Conservation (phyloP, 129 eudicot genomes). For the Sambucus nigra region DNA sequence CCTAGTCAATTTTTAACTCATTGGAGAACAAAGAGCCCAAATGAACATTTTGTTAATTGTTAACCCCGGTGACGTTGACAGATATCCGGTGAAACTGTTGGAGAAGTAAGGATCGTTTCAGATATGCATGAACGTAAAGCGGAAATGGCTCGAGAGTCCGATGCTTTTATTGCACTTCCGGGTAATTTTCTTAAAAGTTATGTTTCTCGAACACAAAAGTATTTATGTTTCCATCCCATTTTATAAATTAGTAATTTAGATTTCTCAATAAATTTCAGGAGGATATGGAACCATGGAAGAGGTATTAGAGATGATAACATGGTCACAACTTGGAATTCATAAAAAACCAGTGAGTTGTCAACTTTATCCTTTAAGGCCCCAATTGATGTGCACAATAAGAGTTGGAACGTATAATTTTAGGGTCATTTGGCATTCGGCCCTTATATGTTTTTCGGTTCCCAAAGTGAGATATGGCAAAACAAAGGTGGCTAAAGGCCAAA, state of each 20-base stretch:
- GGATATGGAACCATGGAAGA: conserved; percentile 99
- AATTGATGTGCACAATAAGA: neutral
- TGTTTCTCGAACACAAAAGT: conserved; percentile 8
- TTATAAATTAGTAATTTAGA: neutral
- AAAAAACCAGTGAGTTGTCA: conserved; percentile 52
- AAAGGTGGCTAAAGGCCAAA: no score
- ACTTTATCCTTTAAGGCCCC: conserved; percentile 3
- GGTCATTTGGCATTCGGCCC: no score
- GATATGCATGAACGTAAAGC: conserved; percentile 99
- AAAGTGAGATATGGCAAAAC: no score
- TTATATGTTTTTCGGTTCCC: no score
- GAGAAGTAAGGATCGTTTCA: conserved; percentile 74
- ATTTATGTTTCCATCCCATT: neutral
- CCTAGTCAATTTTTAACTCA: no score
- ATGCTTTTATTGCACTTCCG: conserved; percentile 94
- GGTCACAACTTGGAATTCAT: conserved; percentile 96
- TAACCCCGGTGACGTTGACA: conserved; percentile 14
- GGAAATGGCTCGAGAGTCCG: conserved; percentile 82
- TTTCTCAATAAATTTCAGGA: conserved; percentile 30
- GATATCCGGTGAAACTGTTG: conserved; percentile 90
- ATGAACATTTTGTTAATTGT: neutral
- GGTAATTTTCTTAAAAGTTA: conserved; percentile 30
- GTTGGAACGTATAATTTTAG: no score
- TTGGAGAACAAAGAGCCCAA: neutral
- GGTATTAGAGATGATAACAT: conserved; percentile 84